These are phyloP conservation scores for Incumbomyces lentus DNA, from an alignment of 2,329 filamentous ascomycete species.

Conservation along the genomic window DNA sequence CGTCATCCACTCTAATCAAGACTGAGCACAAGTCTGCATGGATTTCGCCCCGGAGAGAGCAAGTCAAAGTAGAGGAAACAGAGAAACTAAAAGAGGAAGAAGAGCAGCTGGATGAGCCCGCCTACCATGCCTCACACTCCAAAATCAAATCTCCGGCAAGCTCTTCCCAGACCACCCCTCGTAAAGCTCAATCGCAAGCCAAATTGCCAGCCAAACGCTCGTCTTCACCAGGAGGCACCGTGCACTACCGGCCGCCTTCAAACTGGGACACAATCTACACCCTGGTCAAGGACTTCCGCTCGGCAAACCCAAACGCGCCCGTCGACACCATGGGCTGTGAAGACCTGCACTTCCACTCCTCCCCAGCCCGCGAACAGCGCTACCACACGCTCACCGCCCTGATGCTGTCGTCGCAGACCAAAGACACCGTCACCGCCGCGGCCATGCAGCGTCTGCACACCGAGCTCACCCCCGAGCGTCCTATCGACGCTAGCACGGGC, in stretches of 20 bases:
- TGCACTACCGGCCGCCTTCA: slow-evolving; percentile 49
- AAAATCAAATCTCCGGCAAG: too few relatives aligned
- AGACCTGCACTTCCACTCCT: slow-evolving; percentile 34
- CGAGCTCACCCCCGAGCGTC: slow-evolving; percentile 39
- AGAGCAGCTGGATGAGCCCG: too few relatives aligned
- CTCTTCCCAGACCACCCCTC: slow-evolving; percentile 14
- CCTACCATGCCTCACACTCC: too few relatives aligned
- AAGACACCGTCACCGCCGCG: slow-evolving; percentile 78
- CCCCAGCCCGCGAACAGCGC: slow-evolving; percentile 48
- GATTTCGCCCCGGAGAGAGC: slow-evolving; percentile 22
- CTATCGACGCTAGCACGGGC: slow-evolving; percentile 15
- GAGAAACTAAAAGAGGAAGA: background rate
- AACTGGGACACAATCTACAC: slow-evolving; percentile 80
- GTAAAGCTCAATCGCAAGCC: slow-evolving; percentile 24
- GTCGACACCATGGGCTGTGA: slow-evolving; percentile 97
- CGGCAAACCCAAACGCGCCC: slow-evolving; percentile 56
- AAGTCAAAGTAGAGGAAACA: slow-evolving; percentile 21
- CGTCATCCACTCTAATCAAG: slow-evolving; percentile 11
- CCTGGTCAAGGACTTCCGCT: slow-evolving; percentile 68
- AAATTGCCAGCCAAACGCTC: slow-evolving; percentile 31
- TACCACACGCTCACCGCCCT: slow-evolving; percentile 80
- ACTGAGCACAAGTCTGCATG: slow-evolving; percentile 16
- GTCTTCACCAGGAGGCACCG: slow-evolving; percentile 28
- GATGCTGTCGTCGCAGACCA: slow-evolving; percentile 88
- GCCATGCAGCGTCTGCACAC: slow-evolving; percentile 72